Evolutionary conservation across 208 protist species (phyloP).

Genomic region (Leishmania gerbilli): DNA sequence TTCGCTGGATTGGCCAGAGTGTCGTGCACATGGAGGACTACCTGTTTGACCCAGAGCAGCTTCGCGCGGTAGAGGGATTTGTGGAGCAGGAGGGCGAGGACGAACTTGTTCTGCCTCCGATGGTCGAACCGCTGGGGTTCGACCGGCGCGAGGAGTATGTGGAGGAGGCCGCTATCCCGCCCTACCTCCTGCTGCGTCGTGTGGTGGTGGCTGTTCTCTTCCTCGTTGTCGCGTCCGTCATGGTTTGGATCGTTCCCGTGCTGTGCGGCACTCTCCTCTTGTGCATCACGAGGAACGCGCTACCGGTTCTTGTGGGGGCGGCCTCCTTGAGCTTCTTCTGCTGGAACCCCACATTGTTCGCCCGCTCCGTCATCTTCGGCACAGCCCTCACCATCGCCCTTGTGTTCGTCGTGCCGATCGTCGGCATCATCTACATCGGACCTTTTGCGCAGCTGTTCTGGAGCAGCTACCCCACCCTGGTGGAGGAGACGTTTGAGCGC

Average conservation of each 20-base stretch:
- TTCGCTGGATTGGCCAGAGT: constrained; percentile 38
- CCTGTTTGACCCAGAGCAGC: constrained; percentile 64
- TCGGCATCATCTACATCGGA: constrained; percentile 16
- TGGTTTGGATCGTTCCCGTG: constrained; percentile 55
- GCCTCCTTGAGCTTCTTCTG: constrained; percentile 59
- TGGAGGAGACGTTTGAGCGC: constrained; percentile 34
- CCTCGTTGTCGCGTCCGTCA: constrained; percentile 30
- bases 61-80: constrained; percentile 38
- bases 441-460: constrained; percentile 5
- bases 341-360: constrained; percentile 29
- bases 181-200: constrained; percentile 39
- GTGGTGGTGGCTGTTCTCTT: constrained; percentile 60
- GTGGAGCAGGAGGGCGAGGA: constrained; percentile 33
- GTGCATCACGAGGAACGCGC: constrained; percentile 17
- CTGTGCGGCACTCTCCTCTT: constrained; percentile 32
- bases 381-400: constrained; percentile 8
- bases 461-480: constrained; percentile 14
- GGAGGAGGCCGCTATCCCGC: constrained; percentile 32
- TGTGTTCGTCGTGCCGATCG: constrained; percentile 11
- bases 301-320: constrained; percentile 29
- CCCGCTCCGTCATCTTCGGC: constrained; percentile 7
- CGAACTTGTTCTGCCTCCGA: constrained; percentile 43
- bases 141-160: constrained; percentile 45
- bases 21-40: constrained; percentile 63
- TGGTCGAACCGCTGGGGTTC: constrained; percentile 36